phyloP scores from a whole-genome alignment of 148 eudicot genomes.

The Rhododendron williamsianum region DNA sequence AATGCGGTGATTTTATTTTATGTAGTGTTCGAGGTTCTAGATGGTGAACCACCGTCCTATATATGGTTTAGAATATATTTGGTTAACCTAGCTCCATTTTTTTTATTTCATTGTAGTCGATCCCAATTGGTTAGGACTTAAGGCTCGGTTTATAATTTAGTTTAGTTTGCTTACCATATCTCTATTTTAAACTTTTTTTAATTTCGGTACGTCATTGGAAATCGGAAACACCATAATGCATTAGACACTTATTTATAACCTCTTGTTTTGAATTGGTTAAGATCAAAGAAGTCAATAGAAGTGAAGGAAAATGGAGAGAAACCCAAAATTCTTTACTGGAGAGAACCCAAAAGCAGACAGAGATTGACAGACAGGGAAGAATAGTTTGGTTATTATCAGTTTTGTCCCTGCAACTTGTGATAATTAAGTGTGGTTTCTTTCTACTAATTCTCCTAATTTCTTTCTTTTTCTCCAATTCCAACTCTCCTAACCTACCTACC shows the following conservation, averaged over 20 bases:
- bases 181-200: not conserved
- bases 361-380: not conserved
- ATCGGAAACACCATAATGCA: not conserved
- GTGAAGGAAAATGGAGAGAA: not conserved
- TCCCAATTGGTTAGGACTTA: too few relatives aligned
- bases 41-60: too few relatives aligned
- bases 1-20: too few relatives aligned
- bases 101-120: too few relatives aligned
- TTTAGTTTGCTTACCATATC: too few relatives aligned
- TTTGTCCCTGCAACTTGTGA: not conserved
- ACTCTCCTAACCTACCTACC: not conserved
- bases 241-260: too few relatives aligned
- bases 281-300: not conserved
- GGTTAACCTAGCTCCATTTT: too few relatives aligned
- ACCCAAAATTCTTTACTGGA: not conserved
- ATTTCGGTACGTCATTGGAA: not conserved
- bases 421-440: not conserved
- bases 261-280: not conserved
- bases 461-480: not conserved
- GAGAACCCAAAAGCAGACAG: not conserved
- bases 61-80: too few relatives aligned
- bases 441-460: not conserved
- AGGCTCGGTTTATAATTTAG: too few relatives aligned
- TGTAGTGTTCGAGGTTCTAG: too few relatives aligned
- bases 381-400: not conserved